Percentiles rank a stretch among this genome's conserved stretches.
These are phyloP conservation scores for Mucor lusitanicus DNA, from an alignment of 371 early-diverging fungal species.

Conservation along the genomic window DNA sequence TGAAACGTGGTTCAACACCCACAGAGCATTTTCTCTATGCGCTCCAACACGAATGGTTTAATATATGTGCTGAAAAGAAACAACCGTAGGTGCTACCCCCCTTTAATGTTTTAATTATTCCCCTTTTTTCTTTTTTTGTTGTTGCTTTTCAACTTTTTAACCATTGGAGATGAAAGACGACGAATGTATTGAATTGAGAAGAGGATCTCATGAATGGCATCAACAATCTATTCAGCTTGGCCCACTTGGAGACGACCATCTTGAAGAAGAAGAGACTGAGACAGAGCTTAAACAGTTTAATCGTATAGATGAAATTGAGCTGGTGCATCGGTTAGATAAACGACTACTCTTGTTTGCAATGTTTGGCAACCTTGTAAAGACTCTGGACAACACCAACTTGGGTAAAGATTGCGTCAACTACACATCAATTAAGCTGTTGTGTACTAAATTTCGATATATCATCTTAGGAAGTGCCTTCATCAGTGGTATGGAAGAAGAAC, in stretches of 20 bases:
- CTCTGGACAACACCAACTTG: conserved; percentile 43
- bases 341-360: conserved; percentile 44
- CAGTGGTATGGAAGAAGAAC: conserved; percentile 56
- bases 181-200: not conserved
- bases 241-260: not conserved
- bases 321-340: conserved; percentile 37
- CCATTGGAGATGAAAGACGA: not conserved
- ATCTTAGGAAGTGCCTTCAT: conserved; percentile 46
- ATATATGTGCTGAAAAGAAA: not conserved
- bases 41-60: not conserved
- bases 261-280: not conserved
- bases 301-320: conserved; percentile 25
- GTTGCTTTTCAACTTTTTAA: not conserved
- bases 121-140: not conserved
- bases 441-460: not conserved
- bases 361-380: conserved; percentile 49
- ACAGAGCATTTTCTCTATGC: not conserved
- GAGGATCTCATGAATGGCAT: not conserved
- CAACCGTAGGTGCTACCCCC: not conserved
- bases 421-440: not conserved
- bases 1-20: not conserved
- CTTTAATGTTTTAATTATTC: not conserved
- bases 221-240: not conserved
- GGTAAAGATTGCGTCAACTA: conserved; percentile 15
- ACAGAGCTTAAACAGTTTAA: not conserved